Evolutionary conservation across 129 eudicot species (phyloP).

Genomic region (Sambucus nigra): DNA sequence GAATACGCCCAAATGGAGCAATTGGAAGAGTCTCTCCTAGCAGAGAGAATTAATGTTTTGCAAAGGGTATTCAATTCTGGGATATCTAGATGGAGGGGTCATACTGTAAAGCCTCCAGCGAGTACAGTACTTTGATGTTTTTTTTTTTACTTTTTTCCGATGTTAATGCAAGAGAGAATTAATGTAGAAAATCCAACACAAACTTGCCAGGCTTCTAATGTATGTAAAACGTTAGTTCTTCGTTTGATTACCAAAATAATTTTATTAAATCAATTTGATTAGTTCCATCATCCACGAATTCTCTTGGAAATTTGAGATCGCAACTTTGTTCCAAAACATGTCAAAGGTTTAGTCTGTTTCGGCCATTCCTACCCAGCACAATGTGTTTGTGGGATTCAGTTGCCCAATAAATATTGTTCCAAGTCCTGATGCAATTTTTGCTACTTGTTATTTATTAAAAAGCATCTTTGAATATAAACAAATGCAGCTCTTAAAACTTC

Average conservation of each 20-base stretch:
- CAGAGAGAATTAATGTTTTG: conserved; percentile 45
- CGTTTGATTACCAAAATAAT: neutral
- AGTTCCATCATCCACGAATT: conserved; percentile 8
- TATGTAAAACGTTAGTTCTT: neutral
- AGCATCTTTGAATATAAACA: no score
- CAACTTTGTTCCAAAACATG: no score
- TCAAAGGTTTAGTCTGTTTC: no score
- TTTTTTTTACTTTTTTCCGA: conserved; percentile 3
- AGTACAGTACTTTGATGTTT: conserved; percentile 20
- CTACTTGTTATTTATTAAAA: no score
- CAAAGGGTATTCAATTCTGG: conserved; percentile 38
- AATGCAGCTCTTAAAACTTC: no score
- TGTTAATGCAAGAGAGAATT: conserved; percentile 10
- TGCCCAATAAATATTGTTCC: no score
- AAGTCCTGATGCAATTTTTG: no score
- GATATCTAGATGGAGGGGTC: conserved; percentile 48
- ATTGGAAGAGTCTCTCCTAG: conserved; percentile 44
- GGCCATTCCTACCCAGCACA: no score
- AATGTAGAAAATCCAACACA: conserved; percentile 3
- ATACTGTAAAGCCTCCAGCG: conserved; percentile 17
- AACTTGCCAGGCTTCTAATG: neutral
- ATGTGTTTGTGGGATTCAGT: no score
- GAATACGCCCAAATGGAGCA: conserved; percentile 42
- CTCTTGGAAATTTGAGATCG: neutral
- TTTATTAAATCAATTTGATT: neutral